Percentiles rank a stretch among this genome's conserved stretches.
Evolutionary conservation across 345 rosid species (phyloP).

Genomic region (Microcos paniculata): DNA sequence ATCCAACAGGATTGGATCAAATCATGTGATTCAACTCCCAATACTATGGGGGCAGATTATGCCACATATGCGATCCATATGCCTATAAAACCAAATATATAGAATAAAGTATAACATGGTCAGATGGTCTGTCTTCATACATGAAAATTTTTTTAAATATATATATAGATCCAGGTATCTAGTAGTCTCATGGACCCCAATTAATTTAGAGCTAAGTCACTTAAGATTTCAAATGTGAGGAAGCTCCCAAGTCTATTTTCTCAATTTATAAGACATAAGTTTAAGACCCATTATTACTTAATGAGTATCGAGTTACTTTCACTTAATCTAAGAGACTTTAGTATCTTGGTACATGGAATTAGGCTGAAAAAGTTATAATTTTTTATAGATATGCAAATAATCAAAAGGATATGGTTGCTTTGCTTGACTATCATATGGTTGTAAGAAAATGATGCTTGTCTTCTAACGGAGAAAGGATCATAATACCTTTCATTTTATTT

Average conservation of each 20-base stretch:
- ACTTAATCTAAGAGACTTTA: too few relatives aligned
- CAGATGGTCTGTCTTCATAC: background rate
- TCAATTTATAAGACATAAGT: too few relatives aligned
- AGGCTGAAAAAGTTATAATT: background rate
- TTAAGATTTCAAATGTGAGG: too few relatives aligned
- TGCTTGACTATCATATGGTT: background rate
- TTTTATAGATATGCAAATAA: background rate
- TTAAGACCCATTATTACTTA: too few relatives aligned
- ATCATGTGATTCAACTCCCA: background rate
- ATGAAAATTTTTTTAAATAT: too few relatives aligned
- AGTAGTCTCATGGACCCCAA: too few relatives aligned
- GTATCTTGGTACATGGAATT: background rate
- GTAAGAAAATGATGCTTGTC: background rate
- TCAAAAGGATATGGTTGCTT: background rate
- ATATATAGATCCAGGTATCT: too few relatives aligned
- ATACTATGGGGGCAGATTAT: background rate
- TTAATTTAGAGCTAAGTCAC: too few relatives aligned
- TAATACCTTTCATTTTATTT: background rate
- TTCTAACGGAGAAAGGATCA: background rate
- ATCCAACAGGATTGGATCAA: background rate
- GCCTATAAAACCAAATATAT: background rate
- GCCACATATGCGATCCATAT: background rate
- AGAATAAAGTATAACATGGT: background rate
- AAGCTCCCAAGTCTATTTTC: too few relatives aligned
- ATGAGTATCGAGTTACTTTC: too few relatives aligned